phyloP scores from a whole-genome alignment of 345 rosid species.

The Bretschneidera sinensis region DNA sequence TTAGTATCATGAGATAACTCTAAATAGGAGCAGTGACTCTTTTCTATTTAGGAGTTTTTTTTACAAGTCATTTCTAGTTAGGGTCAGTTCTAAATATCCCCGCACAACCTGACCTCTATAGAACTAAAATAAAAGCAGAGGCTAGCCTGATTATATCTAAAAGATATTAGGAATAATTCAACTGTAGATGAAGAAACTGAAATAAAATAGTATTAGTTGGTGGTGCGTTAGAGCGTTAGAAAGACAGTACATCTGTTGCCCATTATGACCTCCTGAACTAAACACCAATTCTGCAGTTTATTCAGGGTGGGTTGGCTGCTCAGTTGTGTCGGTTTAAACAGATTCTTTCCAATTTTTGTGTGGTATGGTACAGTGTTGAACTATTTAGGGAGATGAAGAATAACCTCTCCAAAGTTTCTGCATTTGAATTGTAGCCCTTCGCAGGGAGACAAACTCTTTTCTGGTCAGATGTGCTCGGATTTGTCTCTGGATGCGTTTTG shows the following conservation, averaged over 20 bases:
- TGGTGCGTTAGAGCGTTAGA: no score
- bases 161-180: neutral
- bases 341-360: neutral
- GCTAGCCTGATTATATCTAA: neutral
- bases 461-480: conserved; percentile 45
- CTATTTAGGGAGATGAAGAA: conserved; percentile 13
- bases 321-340: neutral
- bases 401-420: conserved; percentile 57
- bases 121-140: neutral
- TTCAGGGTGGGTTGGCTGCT: neutral
- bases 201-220: no score
- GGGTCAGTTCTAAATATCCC: no score
- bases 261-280: no score
- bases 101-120: neutral
- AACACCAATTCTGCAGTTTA: no score
- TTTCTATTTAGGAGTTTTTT: neutral
- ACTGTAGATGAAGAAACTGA: neutral
- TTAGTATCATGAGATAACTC: neutral
- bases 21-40: neutral
- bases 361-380: conserved; percentile 11
- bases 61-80: no score
- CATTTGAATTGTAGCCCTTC: conserved; percentile 35
- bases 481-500: conserved; percentile 48
- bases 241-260: no score
- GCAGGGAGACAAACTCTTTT: conserved; percentile 41